Evolutionary conservation across 2,329 filamentous ascomycete species (phyloP).

Genomic region (Hyphodiscus sp.): DNA sequence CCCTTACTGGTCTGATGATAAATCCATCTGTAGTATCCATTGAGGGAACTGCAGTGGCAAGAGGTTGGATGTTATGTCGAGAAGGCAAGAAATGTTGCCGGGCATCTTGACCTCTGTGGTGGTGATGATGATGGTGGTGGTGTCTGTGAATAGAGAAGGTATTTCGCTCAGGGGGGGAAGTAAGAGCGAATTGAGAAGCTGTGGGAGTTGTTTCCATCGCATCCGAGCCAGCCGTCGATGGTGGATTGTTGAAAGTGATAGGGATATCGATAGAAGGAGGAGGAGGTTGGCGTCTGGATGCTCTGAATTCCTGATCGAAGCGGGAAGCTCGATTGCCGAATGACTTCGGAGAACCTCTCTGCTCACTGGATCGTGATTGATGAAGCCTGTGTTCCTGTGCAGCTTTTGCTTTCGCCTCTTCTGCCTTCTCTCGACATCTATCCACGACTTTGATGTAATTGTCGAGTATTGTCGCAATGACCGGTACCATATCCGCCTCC

Average conservation of each 20-base stretch:
- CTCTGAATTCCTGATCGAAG: conserved; percentile 52
- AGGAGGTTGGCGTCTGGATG: conserved; percentile 69
- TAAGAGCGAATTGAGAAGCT: conserved; percentile 54
- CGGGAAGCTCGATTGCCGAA: conserved; percentile 48
- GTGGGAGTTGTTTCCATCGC: conserved; percentile 56
- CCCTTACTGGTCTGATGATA: conserved; percentile 68
- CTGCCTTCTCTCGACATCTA: conserved; percentile 79
- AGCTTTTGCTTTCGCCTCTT: conserved; percentile 68
- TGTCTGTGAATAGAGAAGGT: conserved; percentile 50
- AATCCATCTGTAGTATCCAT: conserved; percentile 68
- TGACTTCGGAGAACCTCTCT: conserved; percentile 31
- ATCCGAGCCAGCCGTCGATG: conserved; percentile 40
- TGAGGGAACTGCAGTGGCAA: conserved; percentile 59
- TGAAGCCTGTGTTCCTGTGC: conserved; percentile 32
- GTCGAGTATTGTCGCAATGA: conserved; percentile 95
- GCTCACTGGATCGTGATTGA: conserved; percentile 24
- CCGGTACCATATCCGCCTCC: conserved; percentile 97
- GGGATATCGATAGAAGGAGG: conserved; percentile 80
- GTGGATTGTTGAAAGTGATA: conserved; percentile 42
- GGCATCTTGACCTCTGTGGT: conserved; percentile 45
- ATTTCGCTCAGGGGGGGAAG: conserved; percentile 66
- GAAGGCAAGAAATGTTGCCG: conserved; percentile 43
- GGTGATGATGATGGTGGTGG: conserved; percentile 46
- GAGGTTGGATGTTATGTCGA: conserved; percentile 54
- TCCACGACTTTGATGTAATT: conserved; percentile 98